Evolutionary conservation across 805 yeast species (phyloP).

Genomic region (Pachysolen tannophilus): DNA sequence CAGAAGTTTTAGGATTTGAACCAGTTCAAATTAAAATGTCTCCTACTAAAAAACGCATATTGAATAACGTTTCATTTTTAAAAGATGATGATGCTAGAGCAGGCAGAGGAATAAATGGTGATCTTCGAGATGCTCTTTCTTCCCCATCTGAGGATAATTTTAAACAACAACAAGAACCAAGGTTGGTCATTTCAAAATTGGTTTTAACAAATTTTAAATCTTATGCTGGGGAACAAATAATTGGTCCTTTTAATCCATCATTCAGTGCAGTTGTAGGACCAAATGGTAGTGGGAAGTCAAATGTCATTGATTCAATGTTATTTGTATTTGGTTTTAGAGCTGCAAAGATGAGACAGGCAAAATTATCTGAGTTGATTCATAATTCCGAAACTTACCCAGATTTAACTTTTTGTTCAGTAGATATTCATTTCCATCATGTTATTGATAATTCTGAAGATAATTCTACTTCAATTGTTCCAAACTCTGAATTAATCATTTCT

Average conservation of each 20-base stretch:
- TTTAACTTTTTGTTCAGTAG: conserved; percentile 77
- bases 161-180: conserved; percentile 35
- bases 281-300: conserved; percentile 95
- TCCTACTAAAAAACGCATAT: too few relatives aligned
- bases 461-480: conserved; percentile 37
- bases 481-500: conserved; percentile 59
- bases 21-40: too few relatives aligned
- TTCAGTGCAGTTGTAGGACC: conserved; percentile 98
- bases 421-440: conserved; percentile 78
- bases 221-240: conserved; percentile 85
- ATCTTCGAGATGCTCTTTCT: too few relatives aligned
- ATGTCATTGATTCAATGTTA: conserved; percentile 95
- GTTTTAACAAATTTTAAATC: conserved; percentile 86
- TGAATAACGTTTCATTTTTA: too few relatives aligned
- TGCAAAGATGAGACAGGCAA: conserved; percentile 92
- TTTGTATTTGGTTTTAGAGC: conserved; percentile 98
- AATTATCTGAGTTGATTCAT: conserved; percentile 87
- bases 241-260: conserved; percentile 91
- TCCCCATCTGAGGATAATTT: too few relatives aligned
- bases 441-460: conserved; percentile 38
- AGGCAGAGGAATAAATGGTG: too few relatives aligned
- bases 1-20: too few relatives aligned
- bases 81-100: too few relatives aligned
- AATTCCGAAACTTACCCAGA: conserved; percentile 69
- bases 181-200: conserved; percentile 70